Evolutionary conservation across 306 rosid genomes (phyloP).

Genomic region (Quercus rubra): DNA sequence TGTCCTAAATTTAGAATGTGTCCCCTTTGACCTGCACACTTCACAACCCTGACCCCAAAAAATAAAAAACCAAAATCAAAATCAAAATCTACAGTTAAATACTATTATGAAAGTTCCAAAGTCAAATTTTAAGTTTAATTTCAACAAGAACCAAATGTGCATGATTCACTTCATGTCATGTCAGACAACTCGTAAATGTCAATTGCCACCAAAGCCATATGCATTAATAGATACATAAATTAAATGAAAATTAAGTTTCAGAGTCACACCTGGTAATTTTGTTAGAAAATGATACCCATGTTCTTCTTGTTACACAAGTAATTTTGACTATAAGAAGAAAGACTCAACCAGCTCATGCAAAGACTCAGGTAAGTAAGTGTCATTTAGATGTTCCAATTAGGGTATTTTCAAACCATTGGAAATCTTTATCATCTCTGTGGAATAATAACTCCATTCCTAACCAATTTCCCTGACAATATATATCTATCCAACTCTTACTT

Average conservation of each 20-base stretch:
- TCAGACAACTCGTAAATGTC: not conserved
- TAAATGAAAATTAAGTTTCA: not conserved
- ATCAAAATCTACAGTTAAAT: not conserved
- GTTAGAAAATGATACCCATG: not conserved
- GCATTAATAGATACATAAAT: not conserved
- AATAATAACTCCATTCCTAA: not conserved
- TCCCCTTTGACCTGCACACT: constrained; percentile 79
- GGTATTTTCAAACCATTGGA: not conserved
- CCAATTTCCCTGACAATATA: not conserved
- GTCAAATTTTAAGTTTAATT: not conserved
- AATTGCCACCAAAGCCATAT: not conserved
- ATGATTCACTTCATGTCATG: not conserved
- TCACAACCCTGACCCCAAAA: constrained; percentile 72
- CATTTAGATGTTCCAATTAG: not conserved
- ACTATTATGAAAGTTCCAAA: not conserved
- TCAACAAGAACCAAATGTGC: not conserved
- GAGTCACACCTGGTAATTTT: not conserved
- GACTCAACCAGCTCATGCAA: constrained; percentile 3
- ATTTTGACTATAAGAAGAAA: not conserved
- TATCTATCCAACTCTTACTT: not conserved
- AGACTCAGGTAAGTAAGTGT: not conserved
- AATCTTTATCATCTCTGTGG: not conserved
- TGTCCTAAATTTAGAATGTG: constrained; percentile 97
- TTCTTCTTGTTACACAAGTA: not conserved
- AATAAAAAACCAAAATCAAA: not conserved